Base-by-base conservation (phyloP, 208 protist species). In the Acanthamoeba triangularis region DNA sequence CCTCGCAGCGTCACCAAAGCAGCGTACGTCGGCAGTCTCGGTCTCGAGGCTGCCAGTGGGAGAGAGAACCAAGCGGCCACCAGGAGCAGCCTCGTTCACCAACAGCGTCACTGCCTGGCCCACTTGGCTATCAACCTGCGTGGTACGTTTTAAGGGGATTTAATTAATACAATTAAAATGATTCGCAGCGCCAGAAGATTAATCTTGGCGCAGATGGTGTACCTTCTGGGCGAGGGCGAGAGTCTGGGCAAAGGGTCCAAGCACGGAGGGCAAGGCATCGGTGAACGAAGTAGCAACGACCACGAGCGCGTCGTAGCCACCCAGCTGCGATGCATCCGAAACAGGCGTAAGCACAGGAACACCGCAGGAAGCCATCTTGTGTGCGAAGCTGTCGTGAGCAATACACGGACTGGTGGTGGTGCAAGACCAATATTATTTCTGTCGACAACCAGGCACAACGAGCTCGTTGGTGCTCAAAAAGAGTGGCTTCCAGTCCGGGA, bases 1-100 rank as follows among this genome's bases (percentile, higher is more conserved):
- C 1, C n/a, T 1, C 13, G 95, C 87, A 11, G 95, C 95, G 35
- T 94, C 95, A 7, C 67, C 95, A n/a, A 76, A 96, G 61, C 44
- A 1, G 54, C 95, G 72, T 28, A 95, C 85, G 90, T 96, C 95
- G 90, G 91, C 95, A 41, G 65, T 63, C 56, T 96, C 95, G 16
- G 52, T n/a, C n/a, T 56, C 33, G 16, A 96, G 59, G 18, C 67
- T 67, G 74, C 95, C 90, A 1, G 95, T 96, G 23, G 95, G 90
- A n/a, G 76, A 1, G 4, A 96, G 35, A 13, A 94, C 44, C 20
- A 96, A 49, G 13, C 95, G 72, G 20, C 52, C 37, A 5, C 95
- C 95, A 41, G 80, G 80, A 35, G 37, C 94, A 63, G 18, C 33
- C 47, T 90, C 82, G 37, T 13, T 35, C 82, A 28, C 44, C 25